Evolutionary conservation across 1,139 yeast genomes (phyloP).

Genomic region (Zygoascus meyerae): DNA sequence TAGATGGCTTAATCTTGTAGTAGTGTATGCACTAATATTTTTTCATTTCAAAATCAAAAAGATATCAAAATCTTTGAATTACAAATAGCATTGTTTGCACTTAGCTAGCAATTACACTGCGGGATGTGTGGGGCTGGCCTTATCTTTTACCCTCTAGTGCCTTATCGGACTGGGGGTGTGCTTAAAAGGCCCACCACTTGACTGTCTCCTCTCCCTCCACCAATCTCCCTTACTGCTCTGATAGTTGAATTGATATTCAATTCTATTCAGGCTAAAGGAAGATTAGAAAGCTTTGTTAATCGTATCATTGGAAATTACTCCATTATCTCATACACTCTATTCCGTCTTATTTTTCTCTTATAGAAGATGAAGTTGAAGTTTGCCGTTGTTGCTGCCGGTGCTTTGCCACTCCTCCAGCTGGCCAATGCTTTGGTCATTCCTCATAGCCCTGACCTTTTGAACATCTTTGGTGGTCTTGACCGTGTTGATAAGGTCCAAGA

Average conservation of each 20-base stretch:
- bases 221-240: neutral
- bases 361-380: slow-evolving; percentile 29
- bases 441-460: slow-evolving; percentile 25
- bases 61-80: too few species aligned
- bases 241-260: neutral
- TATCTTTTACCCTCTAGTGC: too few species aligned
- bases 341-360: neutral
- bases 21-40: too few species aligned
- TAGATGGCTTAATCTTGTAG: too few species aligned
- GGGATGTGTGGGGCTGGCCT: too few species aligned
- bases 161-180: too few species aligned
- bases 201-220: neutral
- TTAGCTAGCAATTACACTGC: too few species aligned
- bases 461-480: slow-evolving; percentile 30
- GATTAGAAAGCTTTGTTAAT: neutral
- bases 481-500: slow-evolving; percentile 23
- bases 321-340: neutral
- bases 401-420: slow-evolving; percentile 49
- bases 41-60: too few species aligned
- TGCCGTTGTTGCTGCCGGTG: slow-evolving; percentile 32
- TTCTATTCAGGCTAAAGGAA: too few species aligned
- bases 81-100: too few species aligned
- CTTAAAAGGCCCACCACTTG: neutral
- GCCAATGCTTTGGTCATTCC: slow-evolving; percentile 67
- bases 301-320: neutral